A percentile compares a stretch with the other conserved stretches of the same genome.
Evolutionary conservation across 169 alveolate species (phyloP).

Genomic region (Eimeria sp.): DNA sequence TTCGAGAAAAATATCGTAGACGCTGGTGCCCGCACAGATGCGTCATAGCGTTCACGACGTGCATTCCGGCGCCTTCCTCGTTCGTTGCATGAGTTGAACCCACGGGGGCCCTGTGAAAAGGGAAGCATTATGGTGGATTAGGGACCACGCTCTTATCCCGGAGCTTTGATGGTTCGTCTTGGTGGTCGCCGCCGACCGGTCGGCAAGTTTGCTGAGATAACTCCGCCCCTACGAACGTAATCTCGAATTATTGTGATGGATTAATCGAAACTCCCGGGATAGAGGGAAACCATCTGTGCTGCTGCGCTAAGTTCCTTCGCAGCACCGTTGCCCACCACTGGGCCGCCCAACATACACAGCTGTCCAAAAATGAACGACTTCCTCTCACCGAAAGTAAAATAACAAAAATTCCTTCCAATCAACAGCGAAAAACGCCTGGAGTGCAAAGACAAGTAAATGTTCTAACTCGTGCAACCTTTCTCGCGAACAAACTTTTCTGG

Average conservation of each 20-base stretch:
- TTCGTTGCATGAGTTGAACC: background rate
- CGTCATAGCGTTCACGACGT: slow-evolving; percentile 19
- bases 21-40: slow-evolving; percentile 45
- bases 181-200: slow-evolving; percentile 9
- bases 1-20: slow-evolving; percentile 53
- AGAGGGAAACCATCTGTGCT: background rate
- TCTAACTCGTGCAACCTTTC: background rate
- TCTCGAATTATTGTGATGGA: background rate
- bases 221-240: background rate
- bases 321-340: background rate
- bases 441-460: background rate
- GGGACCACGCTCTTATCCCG: background rate
- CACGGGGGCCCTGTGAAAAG: background rate
- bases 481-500: background rate
- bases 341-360: background rate
- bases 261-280: background rate
- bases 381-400: background rate
- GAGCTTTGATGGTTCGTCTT: background rate
- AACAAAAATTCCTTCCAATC: background rate
- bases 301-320: background rate
- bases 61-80: slow-evolving; percentile 29
- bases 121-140: slow-evolving; percentile 15
- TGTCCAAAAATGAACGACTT: background rate
- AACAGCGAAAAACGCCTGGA: background rate
- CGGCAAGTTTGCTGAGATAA: background rate